phyloP scores from a whole-genome alignment of 495 filamentous ascomycete genomes.

The Podospora pseudopauciseta region DNA sequence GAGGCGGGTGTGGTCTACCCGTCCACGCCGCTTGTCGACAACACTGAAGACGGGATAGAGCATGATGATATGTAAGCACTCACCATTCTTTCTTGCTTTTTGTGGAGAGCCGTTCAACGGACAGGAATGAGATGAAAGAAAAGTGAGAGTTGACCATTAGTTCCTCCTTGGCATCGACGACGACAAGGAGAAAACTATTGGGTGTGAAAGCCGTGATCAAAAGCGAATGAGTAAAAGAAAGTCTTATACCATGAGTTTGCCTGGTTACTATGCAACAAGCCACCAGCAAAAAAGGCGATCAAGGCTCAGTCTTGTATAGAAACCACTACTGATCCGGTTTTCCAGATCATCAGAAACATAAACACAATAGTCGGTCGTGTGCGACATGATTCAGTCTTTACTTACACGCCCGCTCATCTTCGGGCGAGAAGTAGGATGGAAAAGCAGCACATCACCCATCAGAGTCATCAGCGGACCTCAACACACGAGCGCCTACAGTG shows the following conservation, averaged over 20 bases:
- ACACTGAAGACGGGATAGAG: background rate
- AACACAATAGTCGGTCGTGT: conserved; percentile 4
- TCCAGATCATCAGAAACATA: conserved; percentile 7
- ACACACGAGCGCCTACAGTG: conserved; percentile 1
- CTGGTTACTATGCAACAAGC: conserved; percentile 7
- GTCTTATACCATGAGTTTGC: background rate
- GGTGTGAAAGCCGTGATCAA: background rate
- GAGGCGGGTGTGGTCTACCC: background rate
- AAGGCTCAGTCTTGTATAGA: background rate
- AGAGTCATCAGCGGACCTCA: conserved; percentile 26
- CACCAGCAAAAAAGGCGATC: conserved; percentile 10
- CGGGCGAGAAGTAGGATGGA: background rate
- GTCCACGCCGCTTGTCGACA: background rate
- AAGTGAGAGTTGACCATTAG: background rate
- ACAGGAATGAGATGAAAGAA: background rate
- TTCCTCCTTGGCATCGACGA: background rate
- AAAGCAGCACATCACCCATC: background rate
- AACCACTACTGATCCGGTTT: background rate
- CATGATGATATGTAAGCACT: background rate
- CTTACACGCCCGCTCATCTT: conserved; percentile 3
- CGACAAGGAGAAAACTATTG: background rate
- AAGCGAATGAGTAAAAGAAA: background rate
- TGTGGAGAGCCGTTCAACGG: background rate
- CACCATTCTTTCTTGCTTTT: conserved; percentile 4
- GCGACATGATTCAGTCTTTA: conserved; percentile 21